phyloP scores from a whole-genome alignment of 768 basidiomycete genomes.

The Coprinopsis marcescibilis region DNA sequence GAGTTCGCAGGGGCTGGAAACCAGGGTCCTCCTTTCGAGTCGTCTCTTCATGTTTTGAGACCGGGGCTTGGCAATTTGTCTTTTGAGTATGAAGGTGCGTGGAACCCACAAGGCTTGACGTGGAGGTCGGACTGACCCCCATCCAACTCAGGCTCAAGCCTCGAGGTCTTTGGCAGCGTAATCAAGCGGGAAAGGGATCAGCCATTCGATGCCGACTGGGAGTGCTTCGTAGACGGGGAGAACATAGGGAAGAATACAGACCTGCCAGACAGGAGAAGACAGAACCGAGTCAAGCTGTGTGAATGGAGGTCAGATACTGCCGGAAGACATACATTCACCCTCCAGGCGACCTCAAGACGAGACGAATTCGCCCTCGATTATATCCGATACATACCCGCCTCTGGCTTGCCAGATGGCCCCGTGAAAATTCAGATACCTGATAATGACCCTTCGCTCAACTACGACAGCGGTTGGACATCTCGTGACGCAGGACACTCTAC shows the following conservation, averaged over 20 bases:
- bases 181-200: not conserved
- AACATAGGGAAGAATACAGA: not conserved
- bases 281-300: not conserved
- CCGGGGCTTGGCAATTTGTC: not conserved
- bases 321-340: not conserved
- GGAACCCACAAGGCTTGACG: not conserved
- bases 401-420: not conserved
- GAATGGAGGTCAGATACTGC: not conserved
- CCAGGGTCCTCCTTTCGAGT: not conserved
- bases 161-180: not conserved
- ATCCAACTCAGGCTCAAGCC: not conserved
- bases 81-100: slow-evolving; percentile 4
- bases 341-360: not conserved
- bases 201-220: not conserved
- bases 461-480: not conserved
- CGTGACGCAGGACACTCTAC: not conserved
- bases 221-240: not conserved
- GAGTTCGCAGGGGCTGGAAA: not conserved
- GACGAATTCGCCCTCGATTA: not conserved
- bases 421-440: not conserved
- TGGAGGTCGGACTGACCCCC: not conserved
- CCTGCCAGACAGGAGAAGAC: not conserved
- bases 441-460: not conserved
- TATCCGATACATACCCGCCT: not conserved
- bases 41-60: not conserved